These are phyloP conservation scores for Cutaneotrichosporon cyanovorans DNA, from an alignment of 1,284 basidiomycete species.

Conservation along the genomic window DNA sequence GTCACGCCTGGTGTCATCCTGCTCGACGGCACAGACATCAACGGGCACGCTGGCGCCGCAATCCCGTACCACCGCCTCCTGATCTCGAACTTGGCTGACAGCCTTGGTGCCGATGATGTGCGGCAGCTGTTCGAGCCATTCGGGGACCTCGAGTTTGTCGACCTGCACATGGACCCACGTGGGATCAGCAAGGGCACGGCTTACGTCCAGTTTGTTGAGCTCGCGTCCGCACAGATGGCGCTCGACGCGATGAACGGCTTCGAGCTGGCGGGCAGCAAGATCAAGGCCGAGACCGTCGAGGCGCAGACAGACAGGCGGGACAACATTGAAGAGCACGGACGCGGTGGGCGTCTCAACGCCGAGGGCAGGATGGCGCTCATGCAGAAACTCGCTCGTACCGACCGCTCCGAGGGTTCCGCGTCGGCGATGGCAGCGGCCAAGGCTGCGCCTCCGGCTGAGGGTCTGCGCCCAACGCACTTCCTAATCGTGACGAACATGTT, in stretches of 20 bases:
- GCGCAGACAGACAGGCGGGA: conserved; percentile 46
- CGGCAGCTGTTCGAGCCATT: conserved; percentile 98
- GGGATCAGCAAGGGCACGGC: conserved; percentile 74
- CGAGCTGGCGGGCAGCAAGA: conserved; percentile 82
- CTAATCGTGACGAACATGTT: conserved; percentile 94
- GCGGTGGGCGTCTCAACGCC: conserved; percentile 77
- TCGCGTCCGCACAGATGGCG: conserved; percentile 89
- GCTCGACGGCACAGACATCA: conserved; percentile 39
- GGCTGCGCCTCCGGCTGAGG: conserved; percentile 51
- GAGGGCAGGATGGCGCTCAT: conserved; percentile 94
- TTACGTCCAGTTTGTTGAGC: conserved; percentile 91
- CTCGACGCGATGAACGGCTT: conserved; percentile 98
- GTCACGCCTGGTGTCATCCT: conserved; percentile 28
- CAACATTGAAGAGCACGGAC: conserved; percentile 14
- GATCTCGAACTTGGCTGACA: conserved; percentile 93
- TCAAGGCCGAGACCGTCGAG: conserved; percentile 83
- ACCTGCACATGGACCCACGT: conserved; percentile 74
- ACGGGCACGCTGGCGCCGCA: conserved; percentile 42
- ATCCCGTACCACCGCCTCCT: conserved; percentile 67
- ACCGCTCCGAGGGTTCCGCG: conserved; percentile 9
- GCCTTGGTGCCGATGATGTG: conserved; percentile 90
- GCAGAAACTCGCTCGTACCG: conserved; percentile 88
- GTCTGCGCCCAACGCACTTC: conserved; percentile 63
- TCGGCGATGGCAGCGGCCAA: too few species aligned
- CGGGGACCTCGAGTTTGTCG: conserved; percentile 94